phyloP scores from a whole-genome alignment of 257 asterid species.

The Ilex asprella region DNA sequence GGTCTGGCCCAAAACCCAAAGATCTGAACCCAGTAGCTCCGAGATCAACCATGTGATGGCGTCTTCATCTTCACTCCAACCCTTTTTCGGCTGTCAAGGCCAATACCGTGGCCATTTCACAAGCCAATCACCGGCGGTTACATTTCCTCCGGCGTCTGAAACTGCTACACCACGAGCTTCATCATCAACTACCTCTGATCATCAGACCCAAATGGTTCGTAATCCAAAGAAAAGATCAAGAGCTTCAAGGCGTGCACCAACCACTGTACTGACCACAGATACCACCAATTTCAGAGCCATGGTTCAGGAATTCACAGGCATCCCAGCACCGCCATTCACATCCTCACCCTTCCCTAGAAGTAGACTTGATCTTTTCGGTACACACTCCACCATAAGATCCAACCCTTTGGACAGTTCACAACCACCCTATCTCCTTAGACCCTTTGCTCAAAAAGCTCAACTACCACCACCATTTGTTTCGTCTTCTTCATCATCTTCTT shows the following conservation, averaged over 20 bases:
- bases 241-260: constrained; percentile 84
- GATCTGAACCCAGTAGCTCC: constrained; percentile 28
- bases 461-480: constrained; percentile 26
- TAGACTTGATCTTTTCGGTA: constrained; percentile 43
- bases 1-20: constrained; percentile 31
- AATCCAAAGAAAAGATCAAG: constrained; percentile 72
- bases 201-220: constrained; percentile 24
- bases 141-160: constrained; percentile 5
- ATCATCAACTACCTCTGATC: background rate
- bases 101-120: background rate
- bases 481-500: constrained; percentile 5
- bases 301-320: constrained; percentile 90
- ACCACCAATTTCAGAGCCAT: constrained; percentile 79
- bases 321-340: constrained; percentile 67
- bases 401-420: constrained; percentile 16
- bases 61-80: constrained; percentile 10
- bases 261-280: constrained; percentile 76
- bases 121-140: background rate
- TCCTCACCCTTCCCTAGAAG: constrained; percentile 32
- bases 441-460: constrained; percentile 47
- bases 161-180: constrained; percentile 1
- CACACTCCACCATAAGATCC: constrained; percentile 30
- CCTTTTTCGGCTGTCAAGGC: constrained; percentile 5
- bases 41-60: constrained; percentile 12
- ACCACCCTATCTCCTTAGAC: constrained; percentile 43